Evolutionary conservation across 202 grass and related monocot species (phyloP), one percentile per base, ranked within the genome.

Genomic region (Schoenoplectus triqueter): DNA sequence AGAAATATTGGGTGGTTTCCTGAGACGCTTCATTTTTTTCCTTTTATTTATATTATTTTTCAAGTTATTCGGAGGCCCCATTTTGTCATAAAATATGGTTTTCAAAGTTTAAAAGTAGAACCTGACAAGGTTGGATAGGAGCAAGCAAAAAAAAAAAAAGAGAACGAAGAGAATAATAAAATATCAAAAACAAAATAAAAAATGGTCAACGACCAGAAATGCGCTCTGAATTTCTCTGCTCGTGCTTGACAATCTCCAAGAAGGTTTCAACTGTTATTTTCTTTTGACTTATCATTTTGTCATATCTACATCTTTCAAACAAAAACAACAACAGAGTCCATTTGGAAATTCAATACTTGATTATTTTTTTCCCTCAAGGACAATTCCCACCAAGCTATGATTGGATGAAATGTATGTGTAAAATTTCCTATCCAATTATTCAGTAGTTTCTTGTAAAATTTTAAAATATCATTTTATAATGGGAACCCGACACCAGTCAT

Each of bases 401-500:
- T 14, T 42, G 10, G 11, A 39, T 14, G 42, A 15, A 1, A 14
- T 40, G 13, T 5, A 6, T 5, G 14, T 42, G 11, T 10, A 68
- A 42, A 14, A 68, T 68, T 68, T 69, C 39, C 39, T 15, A 69
- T 69, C 66, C 66, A 69, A 42, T 6, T 5, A 69, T 44, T 69
- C 39, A 69, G 41, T 44, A 40, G 10, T 31, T 69, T 44, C 40
- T 69, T 69, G 66, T 69, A 31, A 31, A 31, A 31, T 31, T 31
- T 31, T 31, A 31, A 31, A 31, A 0, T 31, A 31, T 31, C 31
- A 31, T 31, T 31, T 31, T 31, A 31, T 31, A 31, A 31, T 31
- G 31, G 31, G 31, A 31, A 31, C 31, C 31, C 31, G 31, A 31
- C 31, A 31, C 31, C 31, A 31, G 31, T 31, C 31, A 31, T 31